These are phyloP conservation scores for Bremia lactucae DNA, from an alignment of 352 stramenopile genomes.

Conservation along the genomic window DNA sequence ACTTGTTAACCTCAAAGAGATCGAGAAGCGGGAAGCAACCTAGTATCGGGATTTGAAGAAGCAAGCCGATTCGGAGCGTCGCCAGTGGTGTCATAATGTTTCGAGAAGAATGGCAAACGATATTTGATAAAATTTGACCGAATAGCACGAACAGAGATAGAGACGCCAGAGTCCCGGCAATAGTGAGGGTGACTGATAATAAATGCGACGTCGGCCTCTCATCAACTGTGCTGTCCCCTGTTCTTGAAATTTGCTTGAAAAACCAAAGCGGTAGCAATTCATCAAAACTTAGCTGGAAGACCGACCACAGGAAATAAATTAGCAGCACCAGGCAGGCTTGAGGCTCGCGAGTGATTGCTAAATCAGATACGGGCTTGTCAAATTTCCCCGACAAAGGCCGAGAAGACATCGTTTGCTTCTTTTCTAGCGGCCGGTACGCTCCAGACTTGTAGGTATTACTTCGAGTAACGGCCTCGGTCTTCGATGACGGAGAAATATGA, in stretches of 20 bases:
- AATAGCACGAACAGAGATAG: constrained; percentile 42
- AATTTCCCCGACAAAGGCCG: constrained; percentile 8
- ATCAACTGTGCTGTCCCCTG: constrained; percentile 29
- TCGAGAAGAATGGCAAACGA: constrained; percentile 33
- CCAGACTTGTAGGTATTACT: constrained; percentile 7
- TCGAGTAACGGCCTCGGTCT: constrained; percentile 33
- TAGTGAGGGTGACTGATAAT: constrained; percentile 46
- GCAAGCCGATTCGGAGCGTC: constrained; percentile 55
- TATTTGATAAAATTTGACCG: constrained; percentile 35
- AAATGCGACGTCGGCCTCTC: constrained; percentile 27
- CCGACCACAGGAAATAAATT: constrained; percentile 60
- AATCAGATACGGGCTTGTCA: constrained; percentile 23
- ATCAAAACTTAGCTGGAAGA: constrained; percentile 69
- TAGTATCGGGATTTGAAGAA: constrained; percentile 69
- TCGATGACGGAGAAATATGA: constrained; percentile 19
- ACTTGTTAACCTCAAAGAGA: constrained; percentile 52
- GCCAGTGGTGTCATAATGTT: constrained; percentile 70
- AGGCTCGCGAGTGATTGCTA: constrained; percentile 57
- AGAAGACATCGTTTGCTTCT: constrained; percentile 13
- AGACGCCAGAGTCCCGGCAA: constrained; percentile 39
- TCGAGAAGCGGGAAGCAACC: constrained; percentile 62
- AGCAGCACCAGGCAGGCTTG: constrained; percentile 54
- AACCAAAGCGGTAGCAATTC: constrained; percentile 75
- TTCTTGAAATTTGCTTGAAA: constrained; percentile 52
- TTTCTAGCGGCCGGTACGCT: constrained; percentile 22